Percentiles rank a stretch among this genome's conserved stretches.
Conservation (phyloP, 345 rosid species). For the Physaria fendleri region DNA sequence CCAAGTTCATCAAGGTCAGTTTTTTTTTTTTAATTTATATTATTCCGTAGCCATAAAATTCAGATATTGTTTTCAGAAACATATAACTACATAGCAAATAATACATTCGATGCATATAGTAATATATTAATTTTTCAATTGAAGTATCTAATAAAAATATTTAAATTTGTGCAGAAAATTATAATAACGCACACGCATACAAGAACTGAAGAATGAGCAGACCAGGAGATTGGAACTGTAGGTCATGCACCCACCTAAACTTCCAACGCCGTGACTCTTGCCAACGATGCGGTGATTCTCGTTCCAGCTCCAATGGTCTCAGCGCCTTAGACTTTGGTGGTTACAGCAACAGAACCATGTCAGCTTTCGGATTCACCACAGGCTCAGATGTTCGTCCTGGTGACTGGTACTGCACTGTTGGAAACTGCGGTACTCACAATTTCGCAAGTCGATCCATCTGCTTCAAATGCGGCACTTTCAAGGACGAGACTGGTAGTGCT, state of each 20-base stretch:
- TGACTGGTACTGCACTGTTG: slow-evolving; percentile 84
- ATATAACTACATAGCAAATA: slow-evolving; percentile 3
- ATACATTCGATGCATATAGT: too few species aligned
- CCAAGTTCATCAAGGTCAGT: slow-evolving; percentile 29
- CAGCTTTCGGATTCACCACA: slow-evolving; percentile 59
- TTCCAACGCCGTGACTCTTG: slow-evolving; percentile 83
- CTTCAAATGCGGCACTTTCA: slow-evolving; percentile 82
- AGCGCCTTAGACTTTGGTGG: slow-evolving; percentile 47
- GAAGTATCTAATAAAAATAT: too few species aligned
- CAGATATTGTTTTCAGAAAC: background rate
- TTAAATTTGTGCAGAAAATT: slow-evolving; percentile 4
- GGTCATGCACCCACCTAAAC: slow-evolving; percentile 75
- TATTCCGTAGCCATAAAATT: background rate
- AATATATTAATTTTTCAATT: too few species aligned
- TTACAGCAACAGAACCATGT: slow-evolving; percentile 42
- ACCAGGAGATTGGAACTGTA: slow-evolving; percentile 91
- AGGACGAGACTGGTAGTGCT: slow-evolving; percentile 47
- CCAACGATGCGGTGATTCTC: slow-evolving; percentile 60
- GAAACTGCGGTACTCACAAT: slow-evolving; percentile 90
- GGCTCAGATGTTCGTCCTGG: slow-evolving; percentile 95
- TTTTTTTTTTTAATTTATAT: slow-evolving; percentile 1
- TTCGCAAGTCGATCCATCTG: slow-evolving; percentile 88
- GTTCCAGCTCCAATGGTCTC: slow-evolving; percentile 41
- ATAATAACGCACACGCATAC: too few species aligned
- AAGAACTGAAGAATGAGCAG: too few species aligned